Evolutionary conservation across 1,284 basidiomycete genomes (phyloP), one percentile per base, ranked within the genome.

Genomic region (Ustilago lituana): DNA sequence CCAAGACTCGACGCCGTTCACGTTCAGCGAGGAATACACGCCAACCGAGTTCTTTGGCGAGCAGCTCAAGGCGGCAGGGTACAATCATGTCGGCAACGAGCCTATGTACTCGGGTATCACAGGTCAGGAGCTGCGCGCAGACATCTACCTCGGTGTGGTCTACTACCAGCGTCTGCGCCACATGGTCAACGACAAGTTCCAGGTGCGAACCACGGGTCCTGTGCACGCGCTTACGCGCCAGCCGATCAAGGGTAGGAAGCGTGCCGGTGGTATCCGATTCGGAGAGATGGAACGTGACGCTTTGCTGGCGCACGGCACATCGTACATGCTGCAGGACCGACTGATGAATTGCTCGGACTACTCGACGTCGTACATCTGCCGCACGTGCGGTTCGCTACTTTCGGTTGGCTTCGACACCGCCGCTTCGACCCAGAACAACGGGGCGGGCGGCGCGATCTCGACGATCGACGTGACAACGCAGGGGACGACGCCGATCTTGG

Each of bases 301-400:
- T 14, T 87, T 98, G 48, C 92, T 99, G 74, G 96, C 96, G 4
- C 96, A 99, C 84, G 96, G 96, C 37, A 97, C 96, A 5, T 93
- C 93, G 6, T 98, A 96, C 89, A 87, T 98, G 40, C 87, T 99
- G 22, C 95, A 98, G 86, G 96, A 99, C 83, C 88, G 96, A 52
- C 85, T 99, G 80, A 98, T 99, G 95, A 98, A 98, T 84, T 99
- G 96, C 83, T 98, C 95, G 36, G 96, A 99, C 84, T 98, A 98
- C 84, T 96, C 94, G 31, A 98, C 94, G 0, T 91, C 94, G 3
- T 98, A 94, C 93, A 93, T 98, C 12, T 99, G 96, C 84, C 87
- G 96, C 51, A 91, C 90, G 4, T 99, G 96, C 80, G 96, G 96
- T 12, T 93, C 91, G 74, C 86, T 99, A 60, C 93, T 98, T 73